phyloP scores from a whole-genome alignment of 257 asterid genomes.

The Ilex aquifolium region DNA sequence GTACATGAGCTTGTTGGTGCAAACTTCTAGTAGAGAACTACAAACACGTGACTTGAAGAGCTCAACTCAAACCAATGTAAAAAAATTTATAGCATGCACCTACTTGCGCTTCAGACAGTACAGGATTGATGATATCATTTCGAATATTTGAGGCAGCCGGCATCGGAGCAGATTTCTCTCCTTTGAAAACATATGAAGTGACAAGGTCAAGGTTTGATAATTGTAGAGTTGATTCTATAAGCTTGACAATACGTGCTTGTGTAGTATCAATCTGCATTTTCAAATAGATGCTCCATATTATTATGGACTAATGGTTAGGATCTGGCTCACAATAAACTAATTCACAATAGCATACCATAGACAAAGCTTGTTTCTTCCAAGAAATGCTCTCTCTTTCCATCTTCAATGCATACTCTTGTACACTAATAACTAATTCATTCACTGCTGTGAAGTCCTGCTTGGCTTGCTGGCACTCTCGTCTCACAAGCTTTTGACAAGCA shows the following conservation, averaged over 20 bases:
- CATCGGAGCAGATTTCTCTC: conserved; percentile 63
- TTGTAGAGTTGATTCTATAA: conserved; percentile 68
- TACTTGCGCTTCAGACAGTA: conserved; percentile 74
- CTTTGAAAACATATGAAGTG: conserved; percentile 57
- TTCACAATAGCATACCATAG: conserved; percentile 48
- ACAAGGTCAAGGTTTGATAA: conserved; percentile 81
- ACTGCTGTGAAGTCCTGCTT: conserved; percentile 57
- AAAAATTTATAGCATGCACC: conserved; percentile 19
- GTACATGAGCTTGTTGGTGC: neutral
- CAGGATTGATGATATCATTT: conserved; percentile 67
- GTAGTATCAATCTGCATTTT: conserved; percentile 65
- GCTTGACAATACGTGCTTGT: conserved; percentile 65
- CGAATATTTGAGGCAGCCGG: conserved; percentile 60
- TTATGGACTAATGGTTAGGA: neutral
- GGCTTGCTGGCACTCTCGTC: conserved; percentile 65
- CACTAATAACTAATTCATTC: conserved; percentile 57
- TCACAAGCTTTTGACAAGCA: conserved; percentile 68
- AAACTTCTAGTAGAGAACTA: neutral
- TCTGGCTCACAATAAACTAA: neutral
- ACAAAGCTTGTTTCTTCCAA: conserved; percentile 71
- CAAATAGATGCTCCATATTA: neutral
- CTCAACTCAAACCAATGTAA: neutral
- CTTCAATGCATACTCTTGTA: conserved; percentile 51
- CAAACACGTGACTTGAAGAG: neutral
- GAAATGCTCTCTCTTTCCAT: conserved; percentile 75